Evolutionary conservation across 2,329 filamentous ascomycete genomes (phyloP), one percentile per base, ranked within the genome.

Genomic region (Nothophoma quercina): DNA sequence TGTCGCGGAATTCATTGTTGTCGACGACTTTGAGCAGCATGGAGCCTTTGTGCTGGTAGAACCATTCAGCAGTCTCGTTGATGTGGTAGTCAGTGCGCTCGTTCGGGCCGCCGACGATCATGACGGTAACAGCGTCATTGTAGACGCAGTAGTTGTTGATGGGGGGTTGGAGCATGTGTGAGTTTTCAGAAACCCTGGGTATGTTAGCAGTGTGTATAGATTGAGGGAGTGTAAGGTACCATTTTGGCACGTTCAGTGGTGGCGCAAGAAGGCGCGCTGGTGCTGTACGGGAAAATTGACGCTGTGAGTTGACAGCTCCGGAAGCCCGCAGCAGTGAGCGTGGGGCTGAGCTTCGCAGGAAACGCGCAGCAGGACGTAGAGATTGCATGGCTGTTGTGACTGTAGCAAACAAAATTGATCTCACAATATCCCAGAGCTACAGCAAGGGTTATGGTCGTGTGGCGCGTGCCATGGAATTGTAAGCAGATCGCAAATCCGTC

Each of bases 71-170:
- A 0, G 93, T 98, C 67, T 87, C 81, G 82, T 98, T 98, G 84
- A 98, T 93, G 83, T 98, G 95, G 81, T 97, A 99, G 81, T 98
- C 95, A 49, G 93, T 97, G 60, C 95, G 87, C 56, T 91, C 91
- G 76, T 98, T 98, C 68, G 95, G 95, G 10, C 95, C 95, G 72
- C 95, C 95, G 58, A 99, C 93, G 66, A 96, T 92, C 90, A 95
- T 95, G 71, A 95, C 89, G 33, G 88, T 92, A 54, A 93, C 85
- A 68, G 85, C 84, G 48, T 89, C 84, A 72, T 96, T 89, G 79
- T 96, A 96, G 68, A 98, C 91, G 78, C 93, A 97, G 81, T 95
- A 96, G 79, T 98, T 98, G 79, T 97, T 97, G 70, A 98, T 88
- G 1, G 95, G 95, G 0, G 95, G 95, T 74, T 96, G 86, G 51